phyloP scores from a whole-genome alignment of 768 basidiomycete species.

The Trametes gibbosa region DNA sequence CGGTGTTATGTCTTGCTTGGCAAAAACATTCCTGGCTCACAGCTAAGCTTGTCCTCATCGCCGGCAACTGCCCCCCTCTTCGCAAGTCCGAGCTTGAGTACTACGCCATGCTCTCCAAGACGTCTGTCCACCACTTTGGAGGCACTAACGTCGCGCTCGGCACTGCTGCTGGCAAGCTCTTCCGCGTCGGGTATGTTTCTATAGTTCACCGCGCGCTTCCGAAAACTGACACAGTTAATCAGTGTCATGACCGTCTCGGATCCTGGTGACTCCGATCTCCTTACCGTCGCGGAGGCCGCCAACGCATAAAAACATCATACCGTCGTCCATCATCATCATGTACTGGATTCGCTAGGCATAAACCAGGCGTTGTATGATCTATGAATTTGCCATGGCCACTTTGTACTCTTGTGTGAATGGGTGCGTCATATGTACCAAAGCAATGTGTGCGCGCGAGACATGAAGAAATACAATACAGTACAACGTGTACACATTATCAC shows the following conservation, averaged over 20 bases:
- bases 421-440: no score
- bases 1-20: conserved; percentile 25
- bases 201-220: conserved; percentile 4
- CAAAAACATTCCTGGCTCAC: conserved; percentile 10
- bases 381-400: conserved; percentile 14
- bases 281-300: conserved; percentile 77
- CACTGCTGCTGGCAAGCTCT: conserved; percentile 98
- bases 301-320: conserved; percentile 45
- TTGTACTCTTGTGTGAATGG: background rate
- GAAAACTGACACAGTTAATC: background rate
- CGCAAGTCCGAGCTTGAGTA: conserved; percentile 99
- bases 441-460: background rate
- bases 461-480: conserved; percentile 2
- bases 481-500: conserved; percentile 33
- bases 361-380: conserved; percentile 18
- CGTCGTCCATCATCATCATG: conserved; percentile 18
- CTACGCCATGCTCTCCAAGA: conserved; percentile 99
- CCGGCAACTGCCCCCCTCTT: conserved; percentile 98
- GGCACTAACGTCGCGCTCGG: conserved; percentile 98
- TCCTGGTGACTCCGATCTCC: conserved; percentile 95
- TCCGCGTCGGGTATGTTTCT: conserved; percentile 84
- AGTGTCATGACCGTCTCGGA: conserved; percentile 98
- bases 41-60: conserved; percentile 99
- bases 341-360: conserved; percentile 14
- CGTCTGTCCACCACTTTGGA: conserved; percentile 95